Percentiles rank a stretch among this genome's conserved stretches.
Conservation (phyloP, 768 basidiomycete genomes). For the Leccinum broughii region DNA sequence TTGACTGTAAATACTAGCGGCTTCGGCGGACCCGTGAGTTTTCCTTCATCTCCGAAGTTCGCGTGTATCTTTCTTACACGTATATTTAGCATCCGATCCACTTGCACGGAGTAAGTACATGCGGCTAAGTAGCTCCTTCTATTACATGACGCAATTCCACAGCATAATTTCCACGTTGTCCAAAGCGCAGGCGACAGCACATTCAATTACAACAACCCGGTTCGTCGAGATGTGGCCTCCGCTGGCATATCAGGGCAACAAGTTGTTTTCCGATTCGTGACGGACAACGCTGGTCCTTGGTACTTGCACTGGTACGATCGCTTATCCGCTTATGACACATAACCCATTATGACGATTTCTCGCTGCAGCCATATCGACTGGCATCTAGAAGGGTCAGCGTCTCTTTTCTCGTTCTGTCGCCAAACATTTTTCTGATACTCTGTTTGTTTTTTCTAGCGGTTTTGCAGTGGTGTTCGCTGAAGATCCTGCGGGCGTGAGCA, state of each 20-base stretch:
- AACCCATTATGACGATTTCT: slow-evolving; percentile 3
- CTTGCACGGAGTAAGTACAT: slow-evolving; percentile 28
- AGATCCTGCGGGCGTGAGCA: slow-evolving; percentile 19
- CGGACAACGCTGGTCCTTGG: slow-evolving; percentile 67
- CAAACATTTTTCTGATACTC: slow-evolving; percentile 1
- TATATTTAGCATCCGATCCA: slow-evolving; percentile 30
- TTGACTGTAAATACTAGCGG: slow-evolving; percentile 16
- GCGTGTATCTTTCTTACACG: slow-evolving; percentile 1
- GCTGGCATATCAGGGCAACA: slow-evolving; percentile 37
- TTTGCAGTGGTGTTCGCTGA: slow-evolving; percentile 31
- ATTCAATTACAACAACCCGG: slow-evolving; percentile 39
- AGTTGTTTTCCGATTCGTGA: slow-evolving; percentile 55
- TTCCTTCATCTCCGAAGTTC: background rate
- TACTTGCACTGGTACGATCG: slow-evolving; percentile 39
- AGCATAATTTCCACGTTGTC: slow-evolving; percentile 40
- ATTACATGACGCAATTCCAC: slow-evolving; percentile 3
- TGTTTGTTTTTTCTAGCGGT: slow-evolving; percentile 15
- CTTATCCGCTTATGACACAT: background rate
- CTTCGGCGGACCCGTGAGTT: slow-evolving; percentile 26
- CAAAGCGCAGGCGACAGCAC: slow-evolving; percentile 28
- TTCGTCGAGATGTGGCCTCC: slow-evolving; percentile 32
- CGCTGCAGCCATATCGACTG: slow-evolving; percentile 30
- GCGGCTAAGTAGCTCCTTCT: background rate
- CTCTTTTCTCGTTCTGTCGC: background rate
- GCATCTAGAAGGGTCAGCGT: slow-evolving; percentile 28